These are phyloP conservation scores for Erodium trifolium DNA, from an alignment of 441 rosid species.

Conservation along the genomic window DNA sequence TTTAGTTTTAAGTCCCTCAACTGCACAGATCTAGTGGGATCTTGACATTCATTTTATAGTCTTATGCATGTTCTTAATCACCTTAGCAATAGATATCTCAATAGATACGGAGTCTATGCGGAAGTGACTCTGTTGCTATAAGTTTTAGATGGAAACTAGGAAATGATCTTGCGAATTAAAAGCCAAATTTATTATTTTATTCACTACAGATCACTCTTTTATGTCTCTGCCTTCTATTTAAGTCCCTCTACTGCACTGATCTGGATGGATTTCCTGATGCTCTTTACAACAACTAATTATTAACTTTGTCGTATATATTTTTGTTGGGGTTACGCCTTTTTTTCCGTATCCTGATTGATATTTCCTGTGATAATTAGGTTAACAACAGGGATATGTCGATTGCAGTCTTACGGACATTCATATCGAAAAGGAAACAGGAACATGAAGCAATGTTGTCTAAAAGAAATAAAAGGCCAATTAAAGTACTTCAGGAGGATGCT, in stretches of 20 bases:
- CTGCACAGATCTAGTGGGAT: not conserved
- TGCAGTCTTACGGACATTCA: conserved; percentile 75
- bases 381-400: conserved; percentile 88
- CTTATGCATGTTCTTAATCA: not conserved
- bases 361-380: conserved; percentile 33
- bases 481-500: conserved; percentile 37
- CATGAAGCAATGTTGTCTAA: conserved; percentile 53
- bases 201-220: not conserved
- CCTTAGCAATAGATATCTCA: not conserved
- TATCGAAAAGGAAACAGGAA: conserved; percentile 64
- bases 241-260: not conserved
- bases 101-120: not conserved
- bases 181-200: too few species aligned
- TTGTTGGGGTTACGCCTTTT: not conserved
- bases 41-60: not conserved
- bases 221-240: not conserved
- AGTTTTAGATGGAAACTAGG: not conserved
- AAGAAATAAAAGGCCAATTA: conserved; percentile 42
- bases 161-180: not conserved
- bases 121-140: not conserved
- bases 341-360: not conserved
- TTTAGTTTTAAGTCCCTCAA: not conserved
- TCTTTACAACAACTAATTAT: too few species aligned
- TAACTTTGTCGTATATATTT: not conserved
- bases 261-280: too few species aligned